Base-by-base conservation (phyloP, 169 alveolate species). In the Plasmodium knowlesi region DNA sequence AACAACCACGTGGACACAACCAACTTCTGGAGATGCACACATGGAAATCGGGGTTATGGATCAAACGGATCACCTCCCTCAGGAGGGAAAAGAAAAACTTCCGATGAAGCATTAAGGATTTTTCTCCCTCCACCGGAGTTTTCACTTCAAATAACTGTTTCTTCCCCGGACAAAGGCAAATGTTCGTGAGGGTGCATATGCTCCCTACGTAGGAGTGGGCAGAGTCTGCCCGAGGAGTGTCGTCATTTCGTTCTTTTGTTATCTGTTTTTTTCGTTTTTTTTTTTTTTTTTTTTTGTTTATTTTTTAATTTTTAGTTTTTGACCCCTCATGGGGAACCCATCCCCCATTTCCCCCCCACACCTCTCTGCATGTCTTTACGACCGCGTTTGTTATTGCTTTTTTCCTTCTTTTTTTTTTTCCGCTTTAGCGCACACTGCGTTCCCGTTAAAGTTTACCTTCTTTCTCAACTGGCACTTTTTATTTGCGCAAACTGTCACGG, bases 241-340 rank as follows among this genome's bases (percentile, higher is more conserved):
- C 54, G 30, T 22, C 39, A 32, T 25, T 41, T 80, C 25, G 16
- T 4, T 16, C 6, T 78, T 34, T 78, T 12, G 41, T n/a, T 80
- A 25, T 8, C n/a, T n/a, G 37, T 30, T 82, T 50, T 1, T 81
- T 82, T 82, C 43, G n/a, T 22, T 22, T 5, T 25, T 74, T 74
- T 2, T 22, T 25, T 37, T 76, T 76, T 12, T 37, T 32, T 78
- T 82, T 82, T 82, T n/a, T n/a, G n/a, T n/a, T 76, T 76, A 32
- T 37, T 32, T 78, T 82, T 82, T 82, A 82, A 82, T 53, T 82
- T 82, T 82, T 82, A 82, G 89, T 82, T 82, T 82, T 46, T 80
- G 32, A 43, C 46, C 39, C 54, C 53, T 79, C n/a, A 2, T 14
- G 50, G 70, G 34, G 81, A n/a, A n/a, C 22, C 22, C 39, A 14